These are phyloP conservation scores for Dioszegia aurantiaca DNA, from an alignment of 768 basidiomycete species.

Conservation along the genomic window DNA sequence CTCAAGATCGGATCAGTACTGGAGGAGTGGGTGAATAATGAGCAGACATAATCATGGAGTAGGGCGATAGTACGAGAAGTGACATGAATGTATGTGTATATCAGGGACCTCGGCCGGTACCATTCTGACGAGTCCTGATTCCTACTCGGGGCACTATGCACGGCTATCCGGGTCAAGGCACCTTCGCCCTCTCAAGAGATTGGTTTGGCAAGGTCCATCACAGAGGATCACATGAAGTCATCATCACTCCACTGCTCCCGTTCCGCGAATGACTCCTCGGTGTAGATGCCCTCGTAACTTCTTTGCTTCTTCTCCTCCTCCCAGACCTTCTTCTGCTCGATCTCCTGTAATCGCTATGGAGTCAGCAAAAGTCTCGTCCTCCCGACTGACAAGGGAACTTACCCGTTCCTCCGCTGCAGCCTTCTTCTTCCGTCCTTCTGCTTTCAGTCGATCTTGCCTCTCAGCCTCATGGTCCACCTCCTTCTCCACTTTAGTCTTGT, in stretches of 20 bases:
- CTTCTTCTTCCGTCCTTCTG: constrained; percentile 56
- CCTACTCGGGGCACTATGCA: too few species aligned
- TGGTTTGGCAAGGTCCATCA: too few species aligned
- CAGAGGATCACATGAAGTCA: constrained; percentile 47
- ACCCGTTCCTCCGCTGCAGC: constrained; percentile 74
- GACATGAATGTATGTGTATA: too few species aligned
- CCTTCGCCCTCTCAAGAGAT: too few species aligned
- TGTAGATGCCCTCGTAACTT: constrained; percentile 80
- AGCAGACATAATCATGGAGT: too few species aligned
- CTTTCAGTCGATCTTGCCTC: constrained; percentile 65
- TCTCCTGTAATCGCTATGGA: constrained; percentile 71
- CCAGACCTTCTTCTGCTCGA: constrained; percentile 68
- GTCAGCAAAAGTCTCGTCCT: not conserved
- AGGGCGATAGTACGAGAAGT: too few species aligned
- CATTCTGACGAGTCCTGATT: too few species aligned
- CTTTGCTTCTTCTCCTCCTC: constrained; percentile 82
- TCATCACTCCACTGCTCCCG: constrained; percentile 57
- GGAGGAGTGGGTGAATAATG: too few species aligned
- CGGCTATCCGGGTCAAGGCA: too few species aligned
- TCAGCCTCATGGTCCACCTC: constrained; percentile 90
- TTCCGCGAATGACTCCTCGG: constrained; percentile 54
- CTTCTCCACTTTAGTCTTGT: constrained; percentile 83
- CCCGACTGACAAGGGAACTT: constrained; percentile 16
- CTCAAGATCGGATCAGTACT: too few species aligned
- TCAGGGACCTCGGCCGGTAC: too few species aligned